Evolutionary conservation across 163 green algal species (phyloP).

Genomic region (Scenedesmus sp.): DNA sequence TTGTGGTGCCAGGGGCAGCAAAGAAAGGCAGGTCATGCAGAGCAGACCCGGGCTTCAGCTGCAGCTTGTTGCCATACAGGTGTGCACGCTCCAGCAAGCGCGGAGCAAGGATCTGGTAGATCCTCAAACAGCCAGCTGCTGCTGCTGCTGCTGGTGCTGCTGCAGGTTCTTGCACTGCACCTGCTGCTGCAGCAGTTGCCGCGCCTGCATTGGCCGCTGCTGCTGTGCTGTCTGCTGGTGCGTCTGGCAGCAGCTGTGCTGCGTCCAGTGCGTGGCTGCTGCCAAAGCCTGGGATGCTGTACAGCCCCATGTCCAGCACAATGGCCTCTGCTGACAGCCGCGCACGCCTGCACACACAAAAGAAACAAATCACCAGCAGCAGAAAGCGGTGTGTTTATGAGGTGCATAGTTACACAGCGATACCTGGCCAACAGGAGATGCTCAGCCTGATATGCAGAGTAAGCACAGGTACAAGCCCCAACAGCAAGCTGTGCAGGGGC

Average conservation of each 20-base stretch:
- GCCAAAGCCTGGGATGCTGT: conserved; percentile 40
- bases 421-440: too few species aligned
- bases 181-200: not conserved
- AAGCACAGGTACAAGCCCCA: too few species aligned
- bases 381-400: not conserved
- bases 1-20: conserved; percentile 51
- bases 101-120: conserved; percentile 58
- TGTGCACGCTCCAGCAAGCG: conserved; percentile 52
- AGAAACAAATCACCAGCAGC: not conserved
- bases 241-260: conserved; percentile 6
- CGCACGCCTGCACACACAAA: not conserved
- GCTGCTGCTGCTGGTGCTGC: not conserved
- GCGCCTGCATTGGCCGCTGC: not conserved
- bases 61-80: conserved; percentile 64
- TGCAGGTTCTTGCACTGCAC: not conserved
- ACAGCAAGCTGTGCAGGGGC: too few species aligned
- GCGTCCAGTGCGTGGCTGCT: not conserved
- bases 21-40: conserved; percentile 68
- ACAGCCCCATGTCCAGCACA: conserved; percentile 71
- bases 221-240: not conserved
- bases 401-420: not conserved
- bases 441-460: not conserved
- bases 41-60: conserved; percentile 41
- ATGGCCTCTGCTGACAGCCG: conserved; percentile 51
- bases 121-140: conserved; percentile 32